Conservation (phyloP, 2,329 filamentous ascomycete species). For the Emmonsiellopsis sp. region DNA sequence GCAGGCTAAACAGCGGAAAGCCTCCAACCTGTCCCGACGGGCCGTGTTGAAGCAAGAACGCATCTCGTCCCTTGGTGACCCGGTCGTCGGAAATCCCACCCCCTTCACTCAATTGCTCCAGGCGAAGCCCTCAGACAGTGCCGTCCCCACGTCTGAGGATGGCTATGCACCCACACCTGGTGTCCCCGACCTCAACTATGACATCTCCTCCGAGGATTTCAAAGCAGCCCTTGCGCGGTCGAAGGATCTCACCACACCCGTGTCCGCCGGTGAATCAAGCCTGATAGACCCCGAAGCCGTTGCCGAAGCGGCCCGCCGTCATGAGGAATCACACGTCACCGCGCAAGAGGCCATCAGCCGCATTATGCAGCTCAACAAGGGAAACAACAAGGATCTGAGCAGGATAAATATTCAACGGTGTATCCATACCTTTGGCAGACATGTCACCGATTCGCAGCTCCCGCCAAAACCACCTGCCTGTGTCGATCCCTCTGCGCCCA, state of each 20-base stretch:
- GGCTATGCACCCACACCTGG: slow-evolving; percentile 16
- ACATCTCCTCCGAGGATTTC: slow-evolving; percentile 59
- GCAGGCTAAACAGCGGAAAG: slow-evolving; percentile 73
- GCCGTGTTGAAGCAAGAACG: slow-evolving; percentile 58
- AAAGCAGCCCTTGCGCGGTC: slow-evolving; percentile 57
- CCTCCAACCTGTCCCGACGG: slow-evolving; percentile 69
- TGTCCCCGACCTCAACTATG: slow-evolving; percentile 58
- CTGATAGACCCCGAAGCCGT: slow-evolving; percentile 29
- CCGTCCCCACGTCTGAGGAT: slow-evolving; percentile 5
- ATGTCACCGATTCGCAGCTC: slow-evolving; percentile 69
- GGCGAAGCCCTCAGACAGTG: slow-evolving; percentile 30
- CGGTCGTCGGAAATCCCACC: slow-evolving; percentile 67
- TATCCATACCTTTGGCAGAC: slow-evolving; percentile 79
- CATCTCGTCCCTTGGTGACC: slow-evolving; percentile 59
- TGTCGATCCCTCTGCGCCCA: slow-evolving; percentile 31
- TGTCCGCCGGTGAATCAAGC: slow-evolving; percentile 20
- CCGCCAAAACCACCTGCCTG: slow-evolving; percentile 45
- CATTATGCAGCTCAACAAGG: slow-evolving; percentile 69
- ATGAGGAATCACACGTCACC: slow-evolving; percentile 51
- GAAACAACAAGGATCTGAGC: slow-evolving; percentile 65
- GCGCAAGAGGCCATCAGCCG: slow-evolving; percentile 68
- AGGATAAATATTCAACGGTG: slow-evolving; percentile 78
- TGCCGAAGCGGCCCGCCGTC: slow-evolving; percentile 30
- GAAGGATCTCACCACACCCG: slow-evolving; percentile 47
- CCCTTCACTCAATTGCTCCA: slow-evolving; percentile 78